Percentiles rank a stretch among this genome's conserved stretches.
Evolutionary conservation across 176 grass and related monocot species (phyloP).

Genomic region (Raddia distichophylla): DNA sequence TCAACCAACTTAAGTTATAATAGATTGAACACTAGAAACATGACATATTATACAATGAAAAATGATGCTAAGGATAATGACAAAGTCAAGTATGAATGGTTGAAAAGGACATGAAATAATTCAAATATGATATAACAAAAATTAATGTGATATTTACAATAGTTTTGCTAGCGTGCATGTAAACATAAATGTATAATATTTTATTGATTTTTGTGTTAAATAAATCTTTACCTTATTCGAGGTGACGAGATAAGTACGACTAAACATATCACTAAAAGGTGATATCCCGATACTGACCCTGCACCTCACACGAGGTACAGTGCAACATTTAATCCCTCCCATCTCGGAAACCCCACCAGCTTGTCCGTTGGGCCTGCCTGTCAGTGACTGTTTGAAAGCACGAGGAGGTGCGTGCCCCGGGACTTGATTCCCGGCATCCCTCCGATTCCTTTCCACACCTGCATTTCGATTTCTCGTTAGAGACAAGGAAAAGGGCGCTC

Average conservation of each 20-base stretch:
- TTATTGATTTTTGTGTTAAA: too few species aligned
- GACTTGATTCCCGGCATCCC: background rate
- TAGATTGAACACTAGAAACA: too few species aligned
- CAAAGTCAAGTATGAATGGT: too few species aligned
- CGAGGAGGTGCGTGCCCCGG: background rate
- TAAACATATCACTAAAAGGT: background rate
- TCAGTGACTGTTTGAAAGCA: slow-evolving; percentile 22
- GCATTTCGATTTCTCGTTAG: background rate
- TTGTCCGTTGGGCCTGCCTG: background rate
- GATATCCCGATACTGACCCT: background rate
- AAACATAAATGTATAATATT: too few species aligned
- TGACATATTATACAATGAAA: too few species aligned
- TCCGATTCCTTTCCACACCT: background rate
- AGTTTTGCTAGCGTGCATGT: too few species aligned
- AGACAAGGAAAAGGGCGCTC: slow-evolving; percentile 18
- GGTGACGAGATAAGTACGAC: background rate
- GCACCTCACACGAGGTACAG: background rate
- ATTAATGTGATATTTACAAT: too few species aligned
- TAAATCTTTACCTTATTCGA: accelerated
- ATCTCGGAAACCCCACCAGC: accelerated
- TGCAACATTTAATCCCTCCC: background rate
- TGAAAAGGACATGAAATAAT: too few species aligned
- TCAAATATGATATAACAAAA: too few species aligned
- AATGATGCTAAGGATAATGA: too few species aligned
- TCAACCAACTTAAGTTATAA: too few species aligned